Conservation (phyloP, 2,329 filamentous ascomycete species). For the Didymella sp. region DNA sequence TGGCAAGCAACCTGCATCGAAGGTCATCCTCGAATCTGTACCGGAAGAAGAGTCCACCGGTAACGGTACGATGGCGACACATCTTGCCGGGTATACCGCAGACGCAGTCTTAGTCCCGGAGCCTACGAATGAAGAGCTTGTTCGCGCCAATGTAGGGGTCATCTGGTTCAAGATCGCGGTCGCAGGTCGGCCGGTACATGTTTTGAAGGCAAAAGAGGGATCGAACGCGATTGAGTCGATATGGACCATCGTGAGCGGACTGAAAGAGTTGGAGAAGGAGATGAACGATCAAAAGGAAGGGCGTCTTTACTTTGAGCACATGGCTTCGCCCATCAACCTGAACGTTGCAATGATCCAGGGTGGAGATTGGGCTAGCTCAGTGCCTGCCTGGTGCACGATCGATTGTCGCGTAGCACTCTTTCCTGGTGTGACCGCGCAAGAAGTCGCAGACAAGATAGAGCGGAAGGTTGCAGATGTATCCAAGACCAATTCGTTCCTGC, state of each 20-base stretch:
- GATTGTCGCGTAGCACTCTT: conserved; percentile 33
- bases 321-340: conserved; percentile 26
- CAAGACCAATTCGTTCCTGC: conserved; percentile 20
- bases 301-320: conserved; percentile 24
- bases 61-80: conserved; percentile 29
- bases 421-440: conserved; percentile 26
- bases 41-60: conserved; percentile 32
- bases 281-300: conserved; percentile 29
- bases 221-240: conserved; percentile 29
- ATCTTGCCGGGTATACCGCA: conserved; percentile 29
- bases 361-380: conserved; percentile 32
- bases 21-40: conserved; percentile 30
- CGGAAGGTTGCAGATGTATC: conserved; percentile 15
- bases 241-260: conserved; percentile 23
- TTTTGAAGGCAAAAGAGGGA: conserved; percentile 26
- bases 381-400: conserved; percentile 31
- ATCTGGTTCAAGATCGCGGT: conserved; percentile 33
- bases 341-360: conserved; percentile 33
- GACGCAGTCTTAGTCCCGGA: conserved; percentile 29
- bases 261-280: conserved; percentile 28
- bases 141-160: conserved; percentile 32
- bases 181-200: conserved; percentile 28
- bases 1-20: conserved; percentile 29
- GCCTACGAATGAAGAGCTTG: conserved; percentile 28
- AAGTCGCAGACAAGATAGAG: conserved; percentile 29